Percentiles rank a stretch among this genome's conserved stretches.
These are phyloP conservation scores for Carex pumila DNA, from an alignment of 176 grass and related monocot genomes.

Conservation along the genomic window DNA sequence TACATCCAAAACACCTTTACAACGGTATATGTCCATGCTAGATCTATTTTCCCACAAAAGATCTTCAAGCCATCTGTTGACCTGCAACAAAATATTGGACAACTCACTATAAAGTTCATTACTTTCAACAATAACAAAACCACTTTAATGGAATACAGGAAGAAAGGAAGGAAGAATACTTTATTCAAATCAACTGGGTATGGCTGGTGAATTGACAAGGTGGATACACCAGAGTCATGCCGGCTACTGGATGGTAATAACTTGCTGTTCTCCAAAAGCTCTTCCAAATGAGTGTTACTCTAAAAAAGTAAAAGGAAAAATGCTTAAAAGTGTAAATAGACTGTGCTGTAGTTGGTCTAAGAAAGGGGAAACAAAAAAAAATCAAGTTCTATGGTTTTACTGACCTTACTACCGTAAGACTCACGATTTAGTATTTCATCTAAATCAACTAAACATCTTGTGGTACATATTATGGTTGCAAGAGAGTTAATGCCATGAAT, in stretches of 20 bases:
- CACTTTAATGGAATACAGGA: not conserved
- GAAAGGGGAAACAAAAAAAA: not conserved
- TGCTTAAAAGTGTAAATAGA: not conserved
- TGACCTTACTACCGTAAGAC: slow-evolving; percentile 73
- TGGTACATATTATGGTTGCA: slow-evolving; percentile 58
- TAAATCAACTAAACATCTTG: slow-evolving; percentile 82
- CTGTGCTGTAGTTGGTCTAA: not conserved
- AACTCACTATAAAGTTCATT: not conserved
- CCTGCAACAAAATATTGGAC: slow-evolving; percentile 35
- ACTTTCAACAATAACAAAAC: not conserved
- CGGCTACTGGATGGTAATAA: slow-evolving; percentile 33
- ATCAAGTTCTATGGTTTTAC: slow-evolving; percentile 20
- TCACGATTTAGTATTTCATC: slow-evolving; percentile 68
- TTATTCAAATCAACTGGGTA: slow-evolving; percentile 60
- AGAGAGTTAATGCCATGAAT: slow-evolving; percentile 69
- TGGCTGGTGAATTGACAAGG: slow-evolving; percentile 60
- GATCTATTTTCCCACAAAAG: slow-evolving; percentile 87
- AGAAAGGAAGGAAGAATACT: slow-evolving; percentile 38
- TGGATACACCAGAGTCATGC: slow-evolving; percentile 64
- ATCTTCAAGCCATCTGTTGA: slow-evolving; percentile 81
- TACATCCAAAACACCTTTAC: slow-evolving; percentile 85
- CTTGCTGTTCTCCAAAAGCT: slow-evolving; percentile 82
- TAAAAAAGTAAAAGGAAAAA: slow-evolving; percentile 19
- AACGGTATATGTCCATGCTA: slow-evolving; percentile 81
- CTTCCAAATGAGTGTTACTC: slow-evolving; percentile 63